Evolutionary conservation across 1,284 basidiomycete species (phyloP).

Genomic region (Malassezia yamatoensis): DNA sequence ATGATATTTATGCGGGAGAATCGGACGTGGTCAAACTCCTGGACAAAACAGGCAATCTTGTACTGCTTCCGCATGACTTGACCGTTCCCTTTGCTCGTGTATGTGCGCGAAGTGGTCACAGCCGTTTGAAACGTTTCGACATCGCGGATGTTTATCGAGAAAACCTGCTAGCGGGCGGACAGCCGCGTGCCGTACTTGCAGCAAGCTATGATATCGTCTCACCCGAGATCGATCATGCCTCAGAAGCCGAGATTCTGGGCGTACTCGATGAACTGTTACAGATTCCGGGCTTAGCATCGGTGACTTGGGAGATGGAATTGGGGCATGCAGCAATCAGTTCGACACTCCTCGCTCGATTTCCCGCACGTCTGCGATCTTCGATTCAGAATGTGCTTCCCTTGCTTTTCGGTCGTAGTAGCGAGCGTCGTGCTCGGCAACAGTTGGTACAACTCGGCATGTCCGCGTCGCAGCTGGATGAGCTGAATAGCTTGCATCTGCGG

Average conservation of each 20-base stretch:
- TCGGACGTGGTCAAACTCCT: constrained; percentile 73
- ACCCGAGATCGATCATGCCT: constrained; percentile 38
- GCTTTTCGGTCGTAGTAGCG: constrained; percentile 23
- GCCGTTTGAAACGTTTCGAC: constrained; percentile 80
- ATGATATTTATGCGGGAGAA: constrained; percentile 62
- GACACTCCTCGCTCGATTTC: constrained; percentile 37
- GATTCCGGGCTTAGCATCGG: constrained; percentile 35
- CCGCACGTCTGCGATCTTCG: constrained; percentile 29
- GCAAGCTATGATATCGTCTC: constrained; percentile 48
- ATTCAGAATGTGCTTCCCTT: constrained; percentile 25
- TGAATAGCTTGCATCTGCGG: constrained; percentile 31
- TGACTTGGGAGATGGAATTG: constrained; percentile 42
- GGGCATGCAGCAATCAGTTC: constrained; percentile 36
- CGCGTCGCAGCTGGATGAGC: constrained; percentile 39
- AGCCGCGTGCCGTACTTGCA: constrained; percentile 45
- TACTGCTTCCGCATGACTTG: constrained; percentile 43
- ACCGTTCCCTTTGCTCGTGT: constrained; percentile 73
- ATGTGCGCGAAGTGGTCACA: constrained; percentile 63
- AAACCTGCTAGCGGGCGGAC: constrained; percentile 47
- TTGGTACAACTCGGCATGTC: constrained; percentile 32
- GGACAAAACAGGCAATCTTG: constrained; percentile 54
- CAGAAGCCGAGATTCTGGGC: constrained; percentile 44
- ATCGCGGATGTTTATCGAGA: constrained; percentile 52
- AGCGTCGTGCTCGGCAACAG: constrained; percentile 25
- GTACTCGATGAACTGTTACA: constrained; percentile 42